Evolutionary conservation across 345 rosid species (phyloP), one percentile per base, ranked within the genome.

Genomic region (Brassica napus): DNA sequence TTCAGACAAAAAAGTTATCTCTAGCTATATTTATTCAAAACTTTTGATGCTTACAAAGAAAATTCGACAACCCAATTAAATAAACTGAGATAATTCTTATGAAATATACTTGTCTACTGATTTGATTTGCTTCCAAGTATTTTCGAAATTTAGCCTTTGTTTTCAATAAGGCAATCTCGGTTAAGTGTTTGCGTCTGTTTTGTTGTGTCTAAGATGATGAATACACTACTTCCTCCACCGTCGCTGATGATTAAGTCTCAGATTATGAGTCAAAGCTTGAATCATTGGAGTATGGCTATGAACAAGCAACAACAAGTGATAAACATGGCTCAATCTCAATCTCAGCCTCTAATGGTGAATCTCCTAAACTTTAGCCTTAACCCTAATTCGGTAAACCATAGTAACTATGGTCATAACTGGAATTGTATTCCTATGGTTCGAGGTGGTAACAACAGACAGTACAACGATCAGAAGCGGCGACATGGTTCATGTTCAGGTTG

Each of bases 341-440:
- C 16, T 61, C 92, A 61, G 28, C 83, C 78, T 54, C 54, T 84
- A 83, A 84, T 87, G 88, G 55, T 86, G 85, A 87, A 83, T 70
- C 54, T 65, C 4, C 86, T 85, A 52, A 81, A 79, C 77, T 83
- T 81, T 79, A 87, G 83, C 71, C 84, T 77, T 10, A 76, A 82
- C 78, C 75, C 74, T 63, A 83, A 71, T 14, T 35, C 70, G 18
- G 69, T 86, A 81, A 82, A 34, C 34, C 85, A 83, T n/a, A 82
- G 78, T 69, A 82, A 73, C 68, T 83, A 68, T 54, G 74, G 61
- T n/a, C n/a, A n/a, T n/a, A n/a, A n/a, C n/a, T n/a, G n/a, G n/a
- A n/a, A n/a, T n/a, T n/a, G n/a, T n/a, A n/a, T n/a, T n/a, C n/a
- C n/a, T n/a, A n/a, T n/a, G n/a, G n/a, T n/a, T n/a, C n/a, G n/a